phyloP scores from a whole-genome alignment of 73 alveolate genomes.

The Tetrahymena thermophila region DNA sequence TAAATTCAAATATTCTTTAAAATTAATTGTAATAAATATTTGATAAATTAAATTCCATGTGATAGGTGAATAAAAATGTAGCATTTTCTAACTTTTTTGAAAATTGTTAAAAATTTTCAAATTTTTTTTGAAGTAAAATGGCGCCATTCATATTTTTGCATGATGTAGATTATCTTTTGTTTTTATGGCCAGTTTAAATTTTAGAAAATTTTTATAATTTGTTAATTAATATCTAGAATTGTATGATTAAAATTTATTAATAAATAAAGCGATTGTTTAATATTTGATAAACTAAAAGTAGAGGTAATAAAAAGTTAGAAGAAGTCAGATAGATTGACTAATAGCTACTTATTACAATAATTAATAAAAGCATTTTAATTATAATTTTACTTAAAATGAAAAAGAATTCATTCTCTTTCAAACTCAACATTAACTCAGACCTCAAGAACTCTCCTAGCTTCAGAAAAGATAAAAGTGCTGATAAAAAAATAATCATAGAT shows the following conservation, averaged over 20 bases:
- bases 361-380: background rate
- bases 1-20: too few relatives aligned
- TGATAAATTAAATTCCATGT: too few relatives aligned
- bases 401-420: background rate
- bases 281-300: background rate
- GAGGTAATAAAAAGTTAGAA: background rate
- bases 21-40: too few relatives aligned
- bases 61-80: too few relatives aligned
- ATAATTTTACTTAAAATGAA: background rate
- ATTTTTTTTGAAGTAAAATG: too few relatives aligned
- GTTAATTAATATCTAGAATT: background rate
- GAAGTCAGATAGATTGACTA: background rate
- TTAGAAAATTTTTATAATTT: background rate
- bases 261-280: background rate
- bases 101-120: too few relatives aligned
- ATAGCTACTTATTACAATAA: background rate
- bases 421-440: background rate
- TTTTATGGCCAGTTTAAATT: background rate
- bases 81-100: too few relatives aligned
- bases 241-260: background rate
- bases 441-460: background rate
- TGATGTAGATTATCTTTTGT: background rate
- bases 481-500: background rate
- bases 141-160: too few relatives aligned
- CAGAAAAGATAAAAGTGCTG: background rate